phyloP scores from a whole-genome alignment of 2,329 filamentous ascomycete genomes.

The Colletotrichum sp. region DNA sequence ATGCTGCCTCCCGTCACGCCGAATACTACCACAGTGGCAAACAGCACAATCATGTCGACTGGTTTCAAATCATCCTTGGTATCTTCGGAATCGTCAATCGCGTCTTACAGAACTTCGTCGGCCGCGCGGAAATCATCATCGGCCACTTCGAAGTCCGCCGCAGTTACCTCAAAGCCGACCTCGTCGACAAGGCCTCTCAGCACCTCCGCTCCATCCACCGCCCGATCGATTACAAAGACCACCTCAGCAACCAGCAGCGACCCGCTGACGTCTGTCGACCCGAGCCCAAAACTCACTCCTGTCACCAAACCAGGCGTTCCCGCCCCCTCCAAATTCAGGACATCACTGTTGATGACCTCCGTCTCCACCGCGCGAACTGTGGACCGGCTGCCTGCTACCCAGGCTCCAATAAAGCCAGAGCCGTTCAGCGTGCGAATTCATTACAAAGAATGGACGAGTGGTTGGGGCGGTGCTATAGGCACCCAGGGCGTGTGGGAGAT shows the following conservation, averaged over 20 bases:
- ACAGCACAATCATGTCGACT: not conserved
- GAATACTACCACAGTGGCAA: not conserved
- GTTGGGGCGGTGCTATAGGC: not conserved
- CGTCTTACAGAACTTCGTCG: not conserved
- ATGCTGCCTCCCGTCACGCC: not conserved
- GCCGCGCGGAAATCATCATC: too few species aligned
- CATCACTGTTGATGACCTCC: not conserved
- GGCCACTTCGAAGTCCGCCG: not conserved
- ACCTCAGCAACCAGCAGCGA: not conserved
- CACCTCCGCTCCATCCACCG: not conserved
- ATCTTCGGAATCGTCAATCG: fast-evolving
- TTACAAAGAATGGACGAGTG: not conserved
- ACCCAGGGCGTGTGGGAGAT: not conserved
- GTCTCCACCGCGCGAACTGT: not conserved
- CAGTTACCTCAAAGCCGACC: not conserved
- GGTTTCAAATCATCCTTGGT: not conserved
- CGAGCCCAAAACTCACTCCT: not conserved
- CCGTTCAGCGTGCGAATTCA: not conserved
- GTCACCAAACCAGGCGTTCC: not conserved
- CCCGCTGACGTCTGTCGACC: not conserved
- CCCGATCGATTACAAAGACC: not conserved
- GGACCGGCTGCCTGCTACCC: not conserved
- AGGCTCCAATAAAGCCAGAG: too few species aligned
- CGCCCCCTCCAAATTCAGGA: not conserved
- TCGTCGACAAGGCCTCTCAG: not conserved